Conservation (phyloP, 352 stramenopile genomes). For the Thraustochytrium sp. region DNA sequence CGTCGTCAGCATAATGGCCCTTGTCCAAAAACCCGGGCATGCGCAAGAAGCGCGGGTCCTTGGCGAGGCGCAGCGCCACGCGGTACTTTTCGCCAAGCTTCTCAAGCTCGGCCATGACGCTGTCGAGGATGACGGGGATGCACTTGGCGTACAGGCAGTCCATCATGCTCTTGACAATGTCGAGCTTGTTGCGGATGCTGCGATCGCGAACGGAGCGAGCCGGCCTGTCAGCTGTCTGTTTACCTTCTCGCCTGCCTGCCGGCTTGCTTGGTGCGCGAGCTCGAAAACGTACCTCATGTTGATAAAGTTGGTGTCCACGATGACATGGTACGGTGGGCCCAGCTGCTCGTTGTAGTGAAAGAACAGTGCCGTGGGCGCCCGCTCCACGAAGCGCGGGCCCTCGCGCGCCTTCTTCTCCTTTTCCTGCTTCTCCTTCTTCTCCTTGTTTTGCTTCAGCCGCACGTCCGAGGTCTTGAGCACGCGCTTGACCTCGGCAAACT, state of each 20-base stretch:
- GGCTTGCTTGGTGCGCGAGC: neutral
- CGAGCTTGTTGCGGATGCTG: conserved; percentile 97
- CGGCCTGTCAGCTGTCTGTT: neutral
- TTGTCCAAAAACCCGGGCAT: conserved; percentile 91
- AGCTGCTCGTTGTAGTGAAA: conserved; percentile 99
- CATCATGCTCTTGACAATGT: conserved; percentile 98
- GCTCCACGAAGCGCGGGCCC: conserved; percentile 89
- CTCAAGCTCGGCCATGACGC: conserved; percentile 99
- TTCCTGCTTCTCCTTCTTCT: conserved; percentile 61
- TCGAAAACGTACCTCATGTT: conserved; percentile 76
- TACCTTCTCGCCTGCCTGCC: neutral
- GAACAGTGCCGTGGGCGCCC: conserved; percentile 94
- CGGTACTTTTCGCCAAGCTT: conserved; percentile 98
- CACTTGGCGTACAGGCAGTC: conserved; percentile 99
- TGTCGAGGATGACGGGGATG: conserved; percentile 96
- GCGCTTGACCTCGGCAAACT: conserved; percentile 95
- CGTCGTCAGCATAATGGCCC: conserved; percentile 99
- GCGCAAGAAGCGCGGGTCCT: conserved; percentile 97
- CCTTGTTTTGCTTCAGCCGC: conserved; percentile 80
- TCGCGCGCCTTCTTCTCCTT: conserved; percentile 81
- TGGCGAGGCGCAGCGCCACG: conserved; percentile 77
- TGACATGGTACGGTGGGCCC: conserved; percentile 93
- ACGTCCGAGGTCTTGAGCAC: conserved; percentile 96
- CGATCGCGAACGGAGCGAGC: neutral
- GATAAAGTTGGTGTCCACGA: conserved; percentile 99